These are phyloP conservation scores for Zanthoxylum bungeanum DNA, from an alignment of 345 rosid species.

Conservation along the genomic window DNA sequence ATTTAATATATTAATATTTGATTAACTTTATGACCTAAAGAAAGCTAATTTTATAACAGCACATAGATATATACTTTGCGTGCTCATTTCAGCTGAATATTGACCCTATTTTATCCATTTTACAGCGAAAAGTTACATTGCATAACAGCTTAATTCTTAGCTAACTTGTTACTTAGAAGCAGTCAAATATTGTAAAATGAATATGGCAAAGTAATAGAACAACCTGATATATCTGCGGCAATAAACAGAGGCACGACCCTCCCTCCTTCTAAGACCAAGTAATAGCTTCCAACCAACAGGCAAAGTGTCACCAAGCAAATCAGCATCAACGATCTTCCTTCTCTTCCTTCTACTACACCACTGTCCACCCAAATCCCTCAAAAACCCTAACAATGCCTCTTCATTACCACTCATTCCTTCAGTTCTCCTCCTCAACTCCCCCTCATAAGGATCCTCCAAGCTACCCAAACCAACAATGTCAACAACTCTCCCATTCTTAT, in stretches of 20 bases:
- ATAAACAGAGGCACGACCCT: constrained; percentile 62
- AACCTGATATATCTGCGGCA: constrained; percentile 75
- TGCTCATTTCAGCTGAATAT: background rate
- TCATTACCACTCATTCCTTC: constrained; percentile 46
- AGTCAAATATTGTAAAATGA: background rate
- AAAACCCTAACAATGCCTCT: constrained; percentile 56
- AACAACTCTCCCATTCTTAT: constrained; percentile 44
- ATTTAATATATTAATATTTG: background rate
- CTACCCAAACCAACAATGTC: constrained; percentile 39
- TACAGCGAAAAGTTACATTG: background rate
- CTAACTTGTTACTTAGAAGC: background rate
- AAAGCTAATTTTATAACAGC: background rate
- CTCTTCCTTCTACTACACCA: constrained; percentile 85
- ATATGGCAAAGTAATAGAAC: background rate
- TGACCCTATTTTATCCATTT: background rate
- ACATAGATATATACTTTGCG: background rate
- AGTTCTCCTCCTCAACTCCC: constrained; percentile 55
- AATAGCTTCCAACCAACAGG: constrained; percentile 75
- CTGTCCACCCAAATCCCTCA: constrained; percentile 57
- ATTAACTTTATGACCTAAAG: background rate
- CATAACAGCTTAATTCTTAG: background rate
- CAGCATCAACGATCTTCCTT: constrained; percentile 77
- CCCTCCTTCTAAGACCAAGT: constrained; percentile 68
- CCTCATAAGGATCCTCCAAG: constrained; percentile 53
- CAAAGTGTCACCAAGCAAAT: constrained; percentile 48